Percentiles rank a stretch among this genome's conserved stretches.
phyloP scores from a whole-genome alignment of 148 eudicot species.

The Silene conica region DNA sequence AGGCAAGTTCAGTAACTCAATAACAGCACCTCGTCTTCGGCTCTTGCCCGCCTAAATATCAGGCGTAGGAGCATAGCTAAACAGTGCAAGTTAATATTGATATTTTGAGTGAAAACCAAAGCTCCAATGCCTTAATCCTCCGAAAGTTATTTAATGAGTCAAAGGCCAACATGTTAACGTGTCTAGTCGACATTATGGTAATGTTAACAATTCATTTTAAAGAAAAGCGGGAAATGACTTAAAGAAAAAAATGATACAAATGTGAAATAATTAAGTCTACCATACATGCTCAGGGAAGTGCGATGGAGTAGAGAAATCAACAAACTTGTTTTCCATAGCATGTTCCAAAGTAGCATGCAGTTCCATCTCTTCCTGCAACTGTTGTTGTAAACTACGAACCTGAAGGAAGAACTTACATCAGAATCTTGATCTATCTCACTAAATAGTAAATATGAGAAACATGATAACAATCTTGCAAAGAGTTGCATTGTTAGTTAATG shows the following conservation, averaged over 20 bases:
- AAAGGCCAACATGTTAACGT: neutral
- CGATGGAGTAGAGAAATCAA: constrained; percentile 21
- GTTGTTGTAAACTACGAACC: constrained; percentile 28
- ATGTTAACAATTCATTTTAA: neutral
- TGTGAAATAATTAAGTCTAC: neutral
- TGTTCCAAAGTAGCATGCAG: constrained; percentile 31
- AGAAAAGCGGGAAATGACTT: neutral
- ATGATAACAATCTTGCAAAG: neutral
- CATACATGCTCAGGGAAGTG: constrained; percentile 32
- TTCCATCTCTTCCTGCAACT: constrained; percentile 31
- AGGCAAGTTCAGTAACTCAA: neutral
- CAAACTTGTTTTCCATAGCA: constrained; percentile 24
- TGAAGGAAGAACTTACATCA: constrained; percentile 16
- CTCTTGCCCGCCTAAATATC: neutral
- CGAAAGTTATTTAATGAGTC: neutral
- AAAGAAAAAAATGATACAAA: neutral
- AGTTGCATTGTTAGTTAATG: neutral
- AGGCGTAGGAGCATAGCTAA: neutral
- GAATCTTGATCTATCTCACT: neutral
- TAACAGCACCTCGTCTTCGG: neutral
- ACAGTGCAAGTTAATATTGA: neutral
- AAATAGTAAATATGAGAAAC: neutral
- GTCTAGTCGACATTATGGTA: neutral
- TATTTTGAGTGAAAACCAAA: neutral
- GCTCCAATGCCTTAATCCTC: neutral